Evolutionary conservation across 306 rosid species (phyloP), one percentile per base, ranked within the genome.

Genomic region (Corylus heterophylla): DNA sequence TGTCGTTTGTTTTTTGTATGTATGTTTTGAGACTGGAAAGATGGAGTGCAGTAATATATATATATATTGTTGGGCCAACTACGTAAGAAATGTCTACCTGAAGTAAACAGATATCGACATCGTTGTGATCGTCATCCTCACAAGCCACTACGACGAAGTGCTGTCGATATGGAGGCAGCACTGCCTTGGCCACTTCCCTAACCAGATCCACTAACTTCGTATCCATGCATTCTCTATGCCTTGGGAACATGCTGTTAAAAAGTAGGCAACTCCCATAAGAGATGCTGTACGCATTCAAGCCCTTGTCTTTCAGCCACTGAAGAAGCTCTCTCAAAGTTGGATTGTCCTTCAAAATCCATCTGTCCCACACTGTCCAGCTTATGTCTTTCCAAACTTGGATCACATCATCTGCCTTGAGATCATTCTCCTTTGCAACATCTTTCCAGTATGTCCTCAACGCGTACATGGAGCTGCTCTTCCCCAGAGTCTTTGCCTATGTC

Each of bases 201-300:
- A 75, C 82, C 79, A 82, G 69, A 47, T 82, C 82, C 61, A 73
- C 85, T 69, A 82, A 62, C 35, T 73, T 31, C 79, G 73, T 82
- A 61, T 77, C 78, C 82, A 82, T 77, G 71, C 85, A 78, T 44
- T 81, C 85, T 45, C 73, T 52, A 66, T 81, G 85, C 74, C 52
- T 76, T 5, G 85, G 78, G 81, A 81, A 81, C 77, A 81, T 71
- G 77, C 85, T 77, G 63, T 77, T 82, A 66, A 44, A 82, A 18
- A 82, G 85, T 35, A 82, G 78, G 81, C 85, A 82, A 66, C 85
- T 82, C 12, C 85, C 82, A 47, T 35, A 82, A 22, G 85, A 82
- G 77, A 82, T 63, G 49, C 82, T 82, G 63, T 82, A 82, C 1
- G 85, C 85, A 8, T 67, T 82, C 27, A 82, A 47, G 62, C 78